phyloP scores from a whole-genome alignment of 2,329 filamentous ascomycete species.

The Thermoascus crustaceus region DNA sequence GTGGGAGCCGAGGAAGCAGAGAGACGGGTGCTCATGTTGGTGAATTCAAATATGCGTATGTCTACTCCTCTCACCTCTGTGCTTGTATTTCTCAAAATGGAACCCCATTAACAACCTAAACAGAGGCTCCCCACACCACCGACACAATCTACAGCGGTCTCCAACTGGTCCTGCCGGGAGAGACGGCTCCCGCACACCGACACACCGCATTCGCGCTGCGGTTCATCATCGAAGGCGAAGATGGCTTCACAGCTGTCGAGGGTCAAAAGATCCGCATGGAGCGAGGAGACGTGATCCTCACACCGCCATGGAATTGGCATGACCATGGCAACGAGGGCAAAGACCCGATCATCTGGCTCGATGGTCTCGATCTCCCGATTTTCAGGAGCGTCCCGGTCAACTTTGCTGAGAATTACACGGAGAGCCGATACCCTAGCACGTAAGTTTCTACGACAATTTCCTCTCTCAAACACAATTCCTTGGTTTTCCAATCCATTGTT shows the following conservation, averaged over 20 bases:
- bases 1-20: slow-evolving; percentile 25
- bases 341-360: slow-evolving; percentile 47
- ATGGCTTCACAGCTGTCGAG: slow-evolving; percentile 48
- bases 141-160: slow-evolving; percentile 49
- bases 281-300: slow-evolving; percentile 47
- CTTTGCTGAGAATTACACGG: slow-evolving; percentile 43
- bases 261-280: slow-evolving; percentile 43
- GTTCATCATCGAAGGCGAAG: slow-evolving; percentile 43
- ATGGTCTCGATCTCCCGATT: slow-evolving; percentile 44
- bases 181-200: slow-evolving; percentile 46
- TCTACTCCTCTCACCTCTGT: background rate
- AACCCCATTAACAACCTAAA: background rate
- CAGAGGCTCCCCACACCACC: slow-evolving; percentile 45
- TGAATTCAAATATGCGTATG: slow-evolving; percentile 19
- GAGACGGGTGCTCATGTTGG: slow-evolving; percentile 26
- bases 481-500: no score
- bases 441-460: no score
- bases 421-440: slow-evolving; percentile 40
- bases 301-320: slow-evolving; percentile 50
- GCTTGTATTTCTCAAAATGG: background rate
- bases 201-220: slow-evolving; percentile 47
- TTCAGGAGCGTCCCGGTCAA: slow-evolving; percentile 43
- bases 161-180: slow-evolving; percentile 46
- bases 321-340: slow-evolving; percentile 50
- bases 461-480: no score